Base-by-base conservation (phyloP, 2,329 filamentous ascomycete genomes). In the Sporothrix inflata region DNA sequence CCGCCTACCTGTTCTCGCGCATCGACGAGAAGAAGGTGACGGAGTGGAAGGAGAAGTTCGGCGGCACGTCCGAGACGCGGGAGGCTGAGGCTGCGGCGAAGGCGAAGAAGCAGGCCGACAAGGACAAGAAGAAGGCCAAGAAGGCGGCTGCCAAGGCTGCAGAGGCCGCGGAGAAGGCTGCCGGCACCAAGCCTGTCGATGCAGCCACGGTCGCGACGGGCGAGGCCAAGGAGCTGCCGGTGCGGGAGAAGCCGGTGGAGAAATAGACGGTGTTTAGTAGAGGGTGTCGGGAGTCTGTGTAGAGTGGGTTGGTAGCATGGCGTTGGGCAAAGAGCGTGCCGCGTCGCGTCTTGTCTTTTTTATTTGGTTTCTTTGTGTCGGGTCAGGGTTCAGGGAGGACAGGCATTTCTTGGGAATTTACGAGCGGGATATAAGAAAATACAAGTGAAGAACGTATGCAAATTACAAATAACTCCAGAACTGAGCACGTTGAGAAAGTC, bases 21-120 rank as follows among this genome's bases (percentile, higher is more conserved):
- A 94, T 94, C 77, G 90, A 92, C 78, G 85, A 89, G 19, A 89
- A 91, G 82, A 92, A 92, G 81, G 89, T 89, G 69, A 86, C 89
- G 71, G 89, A 92, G 78, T 94, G 91, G 91, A 87, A 89, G 73
- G 86, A 88, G 73, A 84, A 86, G 79, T 94, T 88, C 74, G 86
- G 90, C 75, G 78, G 76, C 42, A 79, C 77, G 0, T 77, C 78
- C 47, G 78, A 77, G 34, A 75, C 74, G 1, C 76, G 76, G 1
- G 75, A 74, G 8, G 79, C 77, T 9, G 79, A 80, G 74, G 76
- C 74, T 38, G 79, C 74, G 53, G 78, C 78, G 14, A 79, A 79
- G 75, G 70, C 71, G 69, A 78, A 78, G 76, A 79, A 79, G 78
- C 76, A 75, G 73, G 75, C 75, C 51, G 77, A 78, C 38, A 79